A percentile compares a stretch with the other conserved stretches of the same genome.
Evolutionary conservation across 208 protist genomes (phyloP).

Genomic region (Entamoeba histolytica): DNA sequence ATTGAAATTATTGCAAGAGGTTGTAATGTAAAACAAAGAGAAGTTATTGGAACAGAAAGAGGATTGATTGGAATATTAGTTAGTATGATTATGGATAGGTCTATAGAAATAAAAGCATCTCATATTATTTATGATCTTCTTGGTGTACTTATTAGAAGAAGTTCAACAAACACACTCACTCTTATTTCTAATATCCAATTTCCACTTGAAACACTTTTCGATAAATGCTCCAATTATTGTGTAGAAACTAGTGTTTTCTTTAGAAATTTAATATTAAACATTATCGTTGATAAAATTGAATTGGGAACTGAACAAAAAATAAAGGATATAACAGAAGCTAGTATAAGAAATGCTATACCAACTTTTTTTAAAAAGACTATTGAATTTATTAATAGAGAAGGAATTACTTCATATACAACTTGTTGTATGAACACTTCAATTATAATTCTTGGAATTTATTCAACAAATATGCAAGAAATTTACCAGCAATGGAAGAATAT

Average conservation of each 20-base stretch:
- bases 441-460: not conserved
- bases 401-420: not conserved
- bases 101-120: not conserved
- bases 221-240: not conserved
- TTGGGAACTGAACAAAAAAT: not conserved
- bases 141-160: not conserved
- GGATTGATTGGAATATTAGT: not conserved
- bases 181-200: not conserved
- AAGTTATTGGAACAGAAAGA: not conserved
- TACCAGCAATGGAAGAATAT: no score
- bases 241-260: not conserved
- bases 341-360: not conserved
- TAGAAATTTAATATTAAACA: not conserved
- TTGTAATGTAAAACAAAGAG: not conserved
- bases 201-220: not conserved
- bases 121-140: not conserved
- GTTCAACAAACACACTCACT: not conserved
- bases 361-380: not conserved
- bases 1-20: not conserved
- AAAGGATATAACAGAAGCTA: no score
- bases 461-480: not conserved
- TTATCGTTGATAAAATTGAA: not conserved
- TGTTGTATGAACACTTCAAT: not conserved
- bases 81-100: not conserved
- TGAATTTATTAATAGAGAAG: not conserved